These are phyloP conservation scores for Acorus calamus DNA, from an alignment of 106 monocot species.

Conservation along the genomic window DNA sequence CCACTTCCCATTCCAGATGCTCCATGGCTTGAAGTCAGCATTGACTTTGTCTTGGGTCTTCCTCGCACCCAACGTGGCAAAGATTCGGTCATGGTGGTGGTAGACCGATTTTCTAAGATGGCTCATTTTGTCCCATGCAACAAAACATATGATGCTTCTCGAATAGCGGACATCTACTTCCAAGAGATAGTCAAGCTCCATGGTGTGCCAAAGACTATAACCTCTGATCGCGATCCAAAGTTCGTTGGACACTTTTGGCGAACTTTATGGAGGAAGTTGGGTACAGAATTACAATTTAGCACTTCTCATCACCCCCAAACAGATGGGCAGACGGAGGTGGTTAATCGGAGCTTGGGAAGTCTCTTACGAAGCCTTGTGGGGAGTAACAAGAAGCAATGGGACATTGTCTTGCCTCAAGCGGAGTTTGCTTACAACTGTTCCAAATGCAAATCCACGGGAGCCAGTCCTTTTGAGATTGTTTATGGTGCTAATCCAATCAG, in stretches of 20 bases:
- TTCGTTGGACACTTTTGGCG: not conserved
- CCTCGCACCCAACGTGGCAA: not conserved
- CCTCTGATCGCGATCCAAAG: not conserved
- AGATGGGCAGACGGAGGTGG: not conserved
- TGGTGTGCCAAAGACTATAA: not conserved
- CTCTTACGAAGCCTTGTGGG: conserved; percentile 2
- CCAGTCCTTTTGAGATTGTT: not conserved
- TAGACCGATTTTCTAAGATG: conserved; percentile 4
- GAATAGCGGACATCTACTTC: not conserved
- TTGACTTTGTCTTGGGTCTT: not conserved
- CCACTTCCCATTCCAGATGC: not conserved
- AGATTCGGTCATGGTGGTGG: conserved; percentile 4
- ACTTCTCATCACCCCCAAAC: not conserved
- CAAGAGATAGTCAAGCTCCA: not conserved
- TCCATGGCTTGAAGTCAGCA: not conserved
- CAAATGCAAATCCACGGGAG: not conserved
- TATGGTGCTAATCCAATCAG: not conserved
- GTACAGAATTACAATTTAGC: not conserved
- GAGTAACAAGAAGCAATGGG: conserved; percentile 1
- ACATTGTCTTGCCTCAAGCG: conserved; percentile 1
- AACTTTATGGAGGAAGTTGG: not conserved
- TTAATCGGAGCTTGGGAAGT: not conserved
- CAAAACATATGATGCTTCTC: not conserved
- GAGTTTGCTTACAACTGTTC: conserved; percentile 6
- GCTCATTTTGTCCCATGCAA: conserved; percentile 1